phyloP scores from a whole-genome alignment of 1,139 yeast species.

The Geotrichum carabidarum region DNA sequence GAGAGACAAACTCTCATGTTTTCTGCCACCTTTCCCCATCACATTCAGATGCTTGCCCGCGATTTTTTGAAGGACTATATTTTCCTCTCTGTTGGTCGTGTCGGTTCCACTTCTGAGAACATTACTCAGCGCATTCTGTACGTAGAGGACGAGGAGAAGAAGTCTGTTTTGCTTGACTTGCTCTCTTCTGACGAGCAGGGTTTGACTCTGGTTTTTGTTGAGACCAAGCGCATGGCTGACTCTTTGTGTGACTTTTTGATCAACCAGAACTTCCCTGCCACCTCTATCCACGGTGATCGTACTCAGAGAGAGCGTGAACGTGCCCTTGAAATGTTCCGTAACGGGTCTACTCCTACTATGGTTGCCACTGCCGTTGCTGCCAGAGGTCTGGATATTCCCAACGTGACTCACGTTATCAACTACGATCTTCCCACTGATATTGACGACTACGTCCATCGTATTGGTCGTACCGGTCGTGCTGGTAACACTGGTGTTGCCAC shows the following conservation, averaged over 20 bases:
- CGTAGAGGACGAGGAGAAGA: slow-evolving; percentile 94
- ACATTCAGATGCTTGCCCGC: slow-evolving; percentile 93
- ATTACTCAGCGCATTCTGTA: slow-evolving; percentile 89
- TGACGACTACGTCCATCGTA: slow-evolving; percentile 98
- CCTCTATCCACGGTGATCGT: slow-evolving; percentile 98
- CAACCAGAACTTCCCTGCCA: slow-evolving; percentile 88
- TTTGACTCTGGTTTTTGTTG: slow-evolving; percentile 90
- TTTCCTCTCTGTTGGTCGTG: slow-evolving; percentile 95
- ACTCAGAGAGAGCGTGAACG: slow-evolving; percentile 97
- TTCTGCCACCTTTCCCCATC: slow-evolving; percentile 98
- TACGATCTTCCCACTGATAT: slow-evolving; percentile 94
- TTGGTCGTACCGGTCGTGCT: slow-evolving; percentile 99
- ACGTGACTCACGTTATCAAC: slow-evolving; percentile 95
- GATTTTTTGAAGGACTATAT: slow-evolving; percentile 94
- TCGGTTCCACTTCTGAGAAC: slow-evolving; percentile 95
- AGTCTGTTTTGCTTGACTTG: slow-evolving; percentile 83
- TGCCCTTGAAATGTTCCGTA: slow-evolving; percentile 83
- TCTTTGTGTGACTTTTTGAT: slow-evolving; percentile 86
- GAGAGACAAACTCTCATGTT: slow-evolving; percentile 96
- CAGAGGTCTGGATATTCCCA: slow-evolving; percentile 98
- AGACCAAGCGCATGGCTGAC: slow-evolving; percentile 98
- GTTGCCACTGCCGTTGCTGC: slow-evolving; percentile 99
- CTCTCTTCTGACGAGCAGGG: slow-evolving; percentile 73
- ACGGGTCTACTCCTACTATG: slow-evolving; percentile 83
- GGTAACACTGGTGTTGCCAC: slow-evolving; percentile 98